Evolutionary conservation across 1,284 basidiomycete species (phyloP).

Genomic region (Pseudozyma tsukubaensis): DNA sequence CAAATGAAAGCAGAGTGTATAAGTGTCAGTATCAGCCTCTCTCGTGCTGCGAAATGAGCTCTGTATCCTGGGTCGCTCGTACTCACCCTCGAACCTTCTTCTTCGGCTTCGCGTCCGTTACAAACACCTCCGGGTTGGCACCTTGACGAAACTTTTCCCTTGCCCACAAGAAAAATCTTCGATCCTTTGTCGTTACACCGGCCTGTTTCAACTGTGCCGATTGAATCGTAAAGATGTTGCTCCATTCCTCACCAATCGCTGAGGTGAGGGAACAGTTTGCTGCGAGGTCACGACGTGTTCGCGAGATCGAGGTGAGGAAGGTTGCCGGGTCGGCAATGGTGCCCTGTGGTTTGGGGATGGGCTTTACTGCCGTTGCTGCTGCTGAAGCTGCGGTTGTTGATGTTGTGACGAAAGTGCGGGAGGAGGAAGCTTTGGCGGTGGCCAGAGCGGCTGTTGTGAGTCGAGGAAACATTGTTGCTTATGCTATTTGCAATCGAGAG

Average conservation of each 20-base stretch:
- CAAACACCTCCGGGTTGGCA: conserved; percentile 74
- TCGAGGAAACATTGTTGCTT: conserved; percentile 18
- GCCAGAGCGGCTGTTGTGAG: conserved; percentile 7
- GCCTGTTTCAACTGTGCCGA: conserved; percentile 76
- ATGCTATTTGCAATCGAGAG: not conserved
- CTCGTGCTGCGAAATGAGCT: too few relatives aligned
- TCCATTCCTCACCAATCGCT: conserved; percentile 73
- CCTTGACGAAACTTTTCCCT: conserved; percentile 81
- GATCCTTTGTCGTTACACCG: conserved; percentile 76
- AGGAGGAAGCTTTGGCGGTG: conserved; percentile 19
- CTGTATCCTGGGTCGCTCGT: too few relatives aligned
- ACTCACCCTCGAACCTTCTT: conserved; percentile 76
- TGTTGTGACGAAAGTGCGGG: conserved; percentile 22
- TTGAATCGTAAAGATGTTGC: conserved; percentile 76
- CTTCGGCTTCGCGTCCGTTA: conserved; percentile 76
- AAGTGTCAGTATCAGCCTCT: too few relatives aligned
- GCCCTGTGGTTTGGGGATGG: conserved; percentile 22
- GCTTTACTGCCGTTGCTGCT: too few relatives aligned
- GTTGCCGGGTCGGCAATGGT: conserved; percentile 44
- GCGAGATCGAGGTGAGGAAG: conserved; percentile 81
- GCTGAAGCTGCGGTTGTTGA: conserved; percentile 9
- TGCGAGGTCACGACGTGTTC: conserved; percentile 76
- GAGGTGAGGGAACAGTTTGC: conserved; percentile 54
- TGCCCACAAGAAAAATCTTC: conserved; percentile 83
- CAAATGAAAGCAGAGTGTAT: not conserved